Base-by-base conservation (phyloP, 331 rosid species). In the Prunus yedoensis region DNA sequence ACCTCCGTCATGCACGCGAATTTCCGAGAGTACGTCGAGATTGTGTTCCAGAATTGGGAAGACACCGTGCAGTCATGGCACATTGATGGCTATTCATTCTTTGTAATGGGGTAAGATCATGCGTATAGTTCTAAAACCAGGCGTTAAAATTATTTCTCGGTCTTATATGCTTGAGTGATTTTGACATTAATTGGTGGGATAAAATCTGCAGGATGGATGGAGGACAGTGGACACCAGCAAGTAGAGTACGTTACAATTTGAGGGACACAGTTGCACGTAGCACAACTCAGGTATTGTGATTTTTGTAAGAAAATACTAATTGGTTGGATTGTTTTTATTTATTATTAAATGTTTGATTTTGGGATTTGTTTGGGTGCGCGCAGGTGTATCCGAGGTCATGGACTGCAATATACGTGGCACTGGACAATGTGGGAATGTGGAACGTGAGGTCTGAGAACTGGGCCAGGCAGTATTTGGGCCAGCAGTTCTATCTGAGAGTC, bases 351-450 rank as follows among this genome's bases (percentile, higher is more conserved):
- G 28, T 49, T 43, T 68, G 23, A 20, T 71, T 27, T 27, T 41
- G 23, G 25, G 23, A 18, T 57, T 54, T 71, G 28, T 27, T 27
- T 27, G 28, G 28, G 28, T 16, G 54, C 43, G 59, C 83, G 74
- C 88, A 92, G 94, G 97, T 92, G n/a, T 93, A 90, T 74, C 96
- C 96, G 0, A 89, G 50, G 81, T 59, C 99, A 54, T 94, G 99
- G 99, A 94, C 99, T 3, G 99, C 97, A 53, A 81, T 92, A 74
- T 94, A 85, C 86, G 71, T 94, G 79, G 85, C 99, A 0, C 76
- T 94, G 64, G 99, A 94, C 93, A 94, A 85, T 56, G 97, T 92
- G 38, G 99, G 99, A 83, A 90, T 94, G 90, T 94, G 99, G 99
- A 94, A 92, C 78, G 82, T 94, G 60, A 89, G 99, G 83, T 90